Evolutionary conservation across 2,329 filamentous ascomycete genomes (phyloP), one percentile per base, ranked within the genome.

Genomic region (Cladosporium sp.): DNA sequence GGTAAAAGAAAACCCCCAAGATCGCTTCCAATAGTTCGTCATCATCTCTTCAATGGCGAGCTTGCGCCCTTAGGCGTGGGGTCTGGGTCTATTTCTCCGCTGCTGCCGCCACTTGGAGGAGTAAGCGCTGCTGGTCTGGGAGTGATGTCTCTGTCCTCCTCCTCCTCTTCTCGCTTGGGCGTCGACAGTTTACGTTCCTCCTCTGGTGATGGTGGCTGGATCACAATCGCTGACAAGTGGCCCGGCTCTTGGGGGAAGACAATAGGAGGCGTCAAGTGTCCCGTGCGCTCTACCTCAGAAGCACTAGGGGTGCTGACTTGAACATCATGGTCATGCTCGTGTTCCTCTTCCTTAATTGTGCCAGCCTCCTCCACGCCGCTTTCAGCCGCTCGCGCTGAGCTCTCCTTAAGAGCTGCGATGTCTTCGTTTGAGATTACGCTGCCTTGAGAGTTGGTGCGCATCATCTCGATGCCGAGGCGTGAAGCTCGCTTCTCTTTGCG

Each of bases 381-480:
- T 43, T 63, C 57, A 21, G 66, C 67, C 28, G 65, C 65, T 46
- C 66, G 49, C 2, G 68, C 65, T n/a, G 69, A 67, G 48, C 68
- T 67, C 49, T 54, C 58, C 56, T 79, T 76, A 16, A 74, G 69
- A 7, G 70, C 71, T 21, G 75, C 70, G 59, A 80, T 68, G 56
- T 83, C 81, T 53, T 84, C 82, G 30, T 80, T 76, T 8, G 81
- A 83, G 54, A 84, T 79, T 48, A 83, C 86, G 73, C 93, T 97
- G 58, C 96, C 94, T 72, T 94, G 90, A 74, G 92, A 97, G 76
- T 97, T 96, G 23, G 94, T 96, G 57, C 94, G 88, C 92, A 97
- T 94, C 94, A 98, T 97, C 77, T 98, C 94, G 58, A 93, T 95
- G 1, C 93, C 93, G 1, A 98, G 85, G 77, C 97, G 97, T 0